Percentiles rank a stretch among this genome's conserved stretches.
Conservation (phyloP, 2,329 filamentous ascomycete genomes). For the Calonectria pseudoreteaudii region DNA sequence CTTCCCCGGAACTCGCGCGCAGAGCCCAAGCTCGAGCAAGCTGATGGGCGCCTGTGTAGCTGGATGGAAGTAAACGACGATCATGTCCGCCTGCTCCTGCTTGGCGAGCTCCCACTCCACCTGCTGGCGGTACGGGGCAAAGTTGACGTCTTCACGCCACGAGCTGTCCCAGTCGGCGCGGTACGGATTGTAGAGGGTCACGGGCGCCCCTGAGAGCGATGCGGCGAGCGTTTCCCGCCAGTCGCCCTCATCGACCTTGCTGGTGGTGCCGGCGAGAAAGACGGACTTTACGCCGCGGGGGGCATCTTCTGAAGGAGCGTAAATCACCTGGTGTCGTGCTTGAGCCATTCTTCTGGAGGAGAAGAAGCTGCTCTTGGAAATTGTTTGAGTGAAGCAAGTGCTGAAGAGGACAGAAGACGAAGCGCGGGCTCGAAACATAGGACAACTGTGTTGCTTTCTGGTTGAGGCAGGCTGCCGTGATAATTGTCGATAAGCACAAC, state of each 20-base stretch:
- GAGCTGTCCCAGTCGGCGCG: conserved; percentile 1
- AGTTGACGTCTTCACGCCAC: background rate
- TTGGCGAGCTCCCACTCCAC: background rate
- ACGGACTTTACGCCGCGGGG: background rate
- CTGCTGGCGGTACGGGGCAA: background rate
- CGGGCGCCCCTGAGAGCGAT: background rate
- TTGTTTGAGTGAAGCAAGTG: background rate
- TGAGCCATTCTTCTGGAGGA: background rate
- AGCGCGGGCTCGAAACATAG: background rate
- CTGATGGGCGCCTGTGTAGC: background rate
- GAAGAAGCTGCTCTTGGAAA: background rate
- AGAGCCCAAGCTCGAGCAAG: background rate
- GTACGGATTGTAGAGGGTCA: background rate
- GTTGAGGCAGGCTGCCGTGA: background rate
- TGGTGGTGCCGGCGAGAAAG: background rate
- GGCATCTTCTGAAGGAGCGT: background rate
- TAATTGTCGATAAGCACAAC: background rate
- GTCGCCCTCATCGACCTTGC: background rate
- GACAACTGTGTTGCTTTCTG: background rate
- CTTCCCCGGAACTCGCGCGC: background rate
- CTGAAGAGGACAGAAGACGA: background rate
- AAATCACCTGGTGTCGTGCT: background rate
- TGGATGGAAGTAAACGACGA: background rate
- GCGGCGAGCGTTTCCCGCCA: background rate
- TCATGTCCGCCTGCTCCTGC: background rate